Evolutionary conservation across 495 filamentous ascomycete genomes (phyloP).

Genomic region (Pyronema domesticum): DNA sequence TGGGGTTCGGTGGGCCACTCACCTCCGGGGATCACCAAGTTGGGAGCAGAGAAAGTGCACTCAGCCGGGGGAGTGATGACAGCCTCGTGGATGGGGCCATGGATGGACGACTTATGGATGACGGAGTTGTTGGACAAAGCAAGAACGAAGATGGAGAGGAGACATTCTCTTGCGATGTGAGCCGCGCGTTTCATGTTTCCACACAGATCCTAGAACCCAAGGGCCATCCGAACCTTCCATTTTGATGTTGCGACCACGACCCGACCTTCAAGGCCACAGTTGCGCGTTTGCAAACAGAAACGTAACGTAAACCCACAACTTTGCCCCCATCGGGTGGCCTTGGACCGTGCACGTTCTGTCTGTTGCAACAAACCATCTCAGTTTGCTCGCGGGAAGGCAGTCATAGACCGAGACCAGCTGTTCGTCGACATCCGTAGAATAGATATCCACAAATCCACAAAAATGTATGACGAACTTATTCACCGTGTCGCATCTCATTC

Average conservation of each 20-base stretch:
- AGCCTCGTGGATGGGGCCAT: no score
- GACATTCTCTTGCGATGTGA: not conserved
- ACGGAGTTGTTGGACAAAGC: no score
- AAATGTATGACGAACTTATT: no score
- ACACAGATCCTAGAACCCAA: not conserved
- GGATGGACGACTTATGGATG: no score
- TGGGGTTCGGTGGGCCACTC: no score
- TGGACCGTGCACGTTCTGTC: not conserved
- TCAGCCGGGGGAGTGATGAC: no score
- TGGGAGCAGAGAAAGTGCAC: no score
- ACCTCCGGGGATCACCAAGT: no score
- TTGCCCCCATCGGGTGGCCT: conserved; percentile 3
- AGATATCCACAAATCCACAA: no score
- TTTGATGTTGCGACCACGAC: not conserved
- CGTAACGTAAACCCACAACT: not conserved
- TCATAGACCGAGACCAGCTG: not conserved
- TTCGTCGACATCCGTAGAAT: not conserved
- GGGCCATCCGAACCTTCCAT: not conserved
- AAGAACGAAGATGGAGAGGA: no score
- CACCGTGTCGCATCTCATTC: no score
- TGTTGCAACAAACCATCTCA: not conserved
- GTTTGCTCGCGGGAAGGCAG: not conserved
- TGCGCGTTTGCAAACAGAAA: not conserved
- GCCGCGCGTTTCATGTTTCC: not conserved
- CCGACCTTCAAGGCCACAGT: not conserved